Evolutionary conservation across 2,329 filamentous ascomycete species (phyloP).

Genomic region (Fonsecaea erecta): DNA sequence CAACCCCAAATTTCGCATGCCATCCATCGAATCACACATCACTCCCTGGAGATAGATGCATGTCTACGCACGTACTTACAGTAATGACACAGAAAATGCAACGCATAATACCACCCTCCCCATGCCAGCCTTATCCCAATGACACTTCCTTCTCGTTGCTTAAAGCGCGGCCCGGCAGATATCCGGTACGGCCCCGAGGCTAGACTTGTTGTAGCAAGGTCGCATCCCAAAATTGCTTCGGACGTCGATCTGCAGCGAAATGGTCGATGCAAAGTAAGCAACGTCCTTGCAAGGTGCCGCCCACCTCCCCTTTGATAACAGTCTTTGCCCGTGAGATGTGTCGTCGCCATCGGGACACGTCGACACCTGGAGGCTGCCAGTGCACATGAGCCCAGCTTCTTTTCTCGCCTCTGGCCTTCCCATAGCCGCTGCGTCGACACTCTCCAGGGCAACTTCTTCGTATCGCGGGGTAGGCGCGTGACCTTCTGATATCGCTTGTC

Average conservation of each 20-base stretch:
- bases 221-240: neutral
- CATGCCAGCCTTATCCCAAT: neutral
- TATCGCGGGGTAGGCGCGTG: constrained; percentile 8
- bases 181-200: neutral
- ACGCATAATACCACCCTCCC: neutral
- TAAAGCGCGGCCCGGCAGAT: neutral
- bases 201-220: neutral
- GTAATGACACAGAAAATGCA: neutral
- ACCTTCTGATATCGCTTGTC: neutral
- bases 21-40: neutral
- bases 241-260: neutral
- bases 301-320: neutral
- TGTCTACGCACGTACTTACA: neutral
- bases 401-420: neutral
- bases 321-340: neutral
- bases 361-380: neutral
- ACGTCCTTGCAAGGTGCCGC: neutral
- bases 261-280: neutral
- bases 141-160: neutral
- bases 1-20: neutral
- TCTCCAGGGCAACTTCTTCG: neutral
- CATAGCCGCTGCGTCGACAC: neutral
- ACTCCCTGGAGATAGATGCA: neutral
- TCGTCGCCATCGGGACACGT: neutral
- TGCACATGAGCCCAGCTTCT: neutral